Percentiles rank a stretch among this genome's conserved stretches.
phyloP scores from a whole-genome alignment of 805 yeast species.

The Starmerella ratchasimensis region DNA sequence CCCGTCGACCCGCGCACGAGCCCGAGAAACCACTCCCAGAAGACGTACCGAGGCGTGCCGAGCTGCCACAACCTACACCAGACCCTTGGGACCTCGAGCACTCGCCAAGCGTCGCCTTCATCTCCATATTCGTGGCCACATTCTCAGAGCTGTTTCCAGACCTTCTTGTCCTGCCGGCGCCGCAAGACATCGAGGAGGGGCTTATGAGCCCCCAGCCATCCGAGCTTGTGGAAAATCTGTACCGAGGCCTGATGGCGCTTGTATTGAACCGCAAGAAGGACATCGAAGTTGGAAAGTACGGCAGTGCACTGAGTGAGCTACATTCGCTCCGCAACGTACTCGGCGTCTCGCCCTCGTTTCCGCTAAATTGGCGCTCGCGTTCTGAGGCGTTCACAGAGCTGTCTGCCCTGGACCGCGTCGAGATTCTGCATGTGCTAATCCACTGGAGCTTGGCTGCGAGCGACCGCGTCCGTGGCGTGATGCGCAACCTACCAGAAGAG shows the following conservation, averaged over 20 bases:
- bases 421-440: conserved; percentile 24
- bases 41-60: conserved; percentile 22
- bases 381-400: conserved; percentile 22
- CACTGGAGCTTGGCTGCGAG: conserved; percentile 26
- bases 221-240: conserved; percentile 21
- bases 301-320: conserved; percentile 30
- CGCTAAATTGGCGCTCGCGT: conserved; percentile 21
- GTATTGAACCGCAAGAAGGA: conserved; percentile 31
- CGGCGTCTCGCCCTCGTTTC: conserved; percentile 24
- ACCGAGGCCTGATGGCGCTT: conserved; percentile 26
- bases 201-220: conserved; percentile 18
- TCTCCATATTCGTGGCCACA: conserved; percentile 18
- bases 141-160: conserved; percentile 23
- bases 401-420: conserved; percentile 26
- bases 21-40: conserved; percentile 21
- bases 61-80: conserved; percentile 17
- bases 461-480: conserved; percentile 21
- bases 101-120: conserved; percentile 23
- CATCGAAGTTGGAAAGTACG: conserved; percentile 28
- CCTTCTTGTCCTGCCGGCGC: conserved; percentile 25
- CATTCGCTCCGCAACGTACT: conserved; percentile 21
- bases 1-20: not conserved
- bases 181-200: conserved; percentile 32
- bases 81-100: conserved; percentile 19
- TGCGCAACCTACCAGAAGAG: conserved; percentile 16